Conservation (phyloP, 495 filamentous ascomycete genomes). For the Symbiotaphrina buchneri region DNA sequence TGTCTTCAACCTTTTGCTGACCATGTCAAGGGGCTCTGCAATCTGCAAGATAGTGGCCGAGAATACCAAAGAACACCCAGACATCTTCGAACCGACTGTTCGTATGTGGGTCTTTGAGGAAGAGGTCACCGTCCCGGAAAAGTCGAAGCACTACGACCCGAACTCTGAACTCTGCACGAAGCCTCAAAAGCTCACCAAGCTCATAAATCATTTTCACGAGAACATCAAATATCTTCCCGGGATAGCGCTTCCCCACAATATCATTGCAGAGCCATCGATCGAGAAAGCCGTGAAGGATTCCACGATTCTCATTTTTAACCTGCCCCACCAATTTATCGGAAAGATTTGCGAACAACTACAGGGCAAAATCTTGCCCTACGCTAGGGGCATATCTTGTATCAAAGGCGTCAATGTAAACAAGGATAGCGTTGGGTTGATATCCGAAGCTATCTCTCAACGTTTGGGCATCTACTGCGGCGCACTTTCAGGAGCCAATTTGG, state of each 20-base stretch:
- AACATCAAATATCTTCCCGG: conserved; percentile 92
- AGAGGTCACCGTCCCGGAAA: conserved; percentile 5
- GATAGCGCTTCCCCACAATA: conserved; percentile 62
- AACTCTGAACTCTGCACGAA: conserved; percentile 28
- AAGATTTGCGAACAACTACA: conserved; percentile 66
- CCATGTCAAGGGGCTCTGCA: conserved; percentile 52
- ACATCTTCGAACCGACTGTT: conserved; percentile 69
- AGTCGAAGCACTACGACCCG: conserved; percentile 20
- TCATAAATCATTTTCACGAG: conserved; percentile 88
- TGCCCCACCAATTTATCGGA: conserved; percentile 94
- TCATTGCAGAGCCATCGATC: conserved; percentile 77
- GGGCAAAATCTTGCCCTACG: conserved; percentile 76
- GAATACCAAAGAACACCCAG: conserved; percentile 53
- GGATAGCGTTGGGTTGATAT: conserved; percentile 66
- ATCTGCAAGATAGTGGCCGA: conserved; percentile 95
- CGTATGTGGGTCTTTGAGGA: conserved; percentile 38
- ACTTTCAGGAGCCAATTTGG: conserved; percentile 91
- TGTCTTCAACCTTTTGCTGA: conserved; percentile 4
- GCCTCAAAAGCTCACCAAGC: conserved; percentile 61
- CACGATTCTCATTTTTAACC: conserved; percentile 84
- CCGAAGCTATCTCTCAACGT: conserved; percentile 76
- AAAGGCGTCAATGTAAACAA: conserved; percentile 88
- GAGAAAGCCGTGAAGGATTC: conserved; percentile 60
- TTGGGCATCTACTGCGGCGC: conserved; percentile 95
- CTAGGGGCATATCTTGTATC: conserved; percentile 89